Evolutionary conservation across 176 grass and related monocot species (phyloP).

Genomic region (Alloteropsis semialata): DNA sequence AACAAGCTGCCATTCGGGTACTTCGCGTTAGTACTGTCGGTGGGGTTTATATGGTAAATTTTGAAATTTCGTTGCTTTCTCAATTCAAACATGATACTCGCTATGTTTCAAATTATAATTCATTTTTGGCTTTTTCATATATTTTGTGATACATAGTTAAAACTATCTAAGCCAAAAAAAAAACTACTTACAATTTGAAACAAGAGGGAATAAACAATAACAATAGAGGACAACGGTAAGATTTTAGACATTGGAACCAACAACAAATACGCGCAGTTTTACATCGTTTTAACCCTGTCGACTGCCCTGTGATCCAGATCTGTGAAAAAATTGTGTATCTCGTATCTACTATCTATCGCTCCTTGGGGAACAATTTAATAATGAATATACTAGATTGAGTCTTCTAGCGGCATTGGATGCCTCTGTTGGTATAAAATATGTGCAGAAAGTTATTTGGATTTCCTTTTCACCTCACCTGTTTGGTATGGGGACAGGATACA

Average conservation of each 20-base stretch:
- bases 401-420: background rate
- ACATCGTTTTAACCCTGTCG: background rate
- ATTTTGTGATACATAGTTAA: too few relatives aligned
- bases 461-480: slow-evolving; percentile 2
- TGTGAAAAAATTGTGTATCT: background rate
- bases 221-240: background rate
- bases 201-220: too few relatives aligned
- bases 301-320: background rate
- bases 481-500: background rate
- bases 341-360: background rate
- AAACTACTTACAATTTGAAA: too few relatives aligned
- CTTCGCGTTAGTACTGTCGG: too few relatives aligned
- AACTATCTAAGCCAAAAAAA: too few relatives aligned
- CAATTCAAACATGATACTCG: too few relatives aligned
- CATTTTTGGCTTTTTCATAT: too few relatives aligned
- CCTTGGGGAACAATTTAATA: background rate
- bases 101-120: too few relatives aligned
- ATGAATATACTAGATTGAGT: background rate
- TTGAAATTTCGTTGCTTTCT: too few relatives aligned
- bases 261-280: background rate
- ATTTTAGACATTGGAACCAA: background rate
- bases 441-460: background rate
- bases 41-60: too few relatives aligned
- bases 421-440: slow-evolving; percentile 8
- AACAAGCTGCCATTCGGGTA: too few relatives aligned